Base-by-base conservation (phyloP, 75 land plant genomes). In the Picea glauca region DNA sequence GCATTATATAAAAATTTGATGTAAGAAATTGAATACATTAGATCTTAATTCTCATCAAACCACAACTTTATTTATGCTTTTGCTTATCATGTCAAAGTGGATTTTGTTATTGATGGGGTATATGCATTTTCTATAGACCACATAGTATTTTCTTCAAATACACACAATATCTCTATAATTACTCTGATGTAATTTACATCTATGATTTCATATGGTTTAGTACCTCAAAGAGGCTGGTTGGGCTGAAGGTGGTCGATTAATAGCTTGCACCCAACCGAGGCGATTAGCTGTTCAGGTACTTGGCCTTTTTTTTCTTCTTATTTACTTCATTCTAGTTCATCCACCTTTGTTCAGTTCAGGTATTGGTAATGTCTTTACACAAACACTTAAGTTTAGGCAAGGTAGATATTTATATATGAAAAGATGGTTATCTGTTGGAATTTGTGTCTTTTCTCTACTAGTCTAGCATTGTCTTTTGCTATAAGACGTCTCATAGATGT, bases 191-290 rank as follows among this genome's bases (percentile, higher is more conserved):
- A 40, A 17, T 20, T 40, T 21, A 70, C 17, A 43, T 13, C 17
- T 17, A 60, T 76, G 20, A 62, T 60, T 65, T 31, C 31, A 1
- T 60, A 63, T 76, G 77, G 60, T 12, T 76, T 64, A 96, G 97
- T 94, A 83, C 73, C 90, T 96, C 54, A 83, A 85, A 57, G 98
- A 92, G 78, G 93, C 93, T 58, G 99, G 99, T 43, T 96, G 99
- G 99, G 94, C 99, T 40, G 95, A 94, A 32, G 98, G 93, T 64
- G 99, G 99, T 6, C 86, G 95, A 3, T 62, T 91, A 43, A 91
- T 96, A 60, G 98, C 98, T 74, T 96, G 99, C 86, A 96, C 99
- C 6, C 99, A 96, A 77, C 99, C 99, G 46, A 83, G 99, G 77
- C 85, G 96, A 40, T 77, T 96, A 67, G 98, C 99, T 70, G 99